Evolutionary conservation across 139 green algal genomes (phyloP).

Genomic region (Tetratostichococcus sp.): DNA sequence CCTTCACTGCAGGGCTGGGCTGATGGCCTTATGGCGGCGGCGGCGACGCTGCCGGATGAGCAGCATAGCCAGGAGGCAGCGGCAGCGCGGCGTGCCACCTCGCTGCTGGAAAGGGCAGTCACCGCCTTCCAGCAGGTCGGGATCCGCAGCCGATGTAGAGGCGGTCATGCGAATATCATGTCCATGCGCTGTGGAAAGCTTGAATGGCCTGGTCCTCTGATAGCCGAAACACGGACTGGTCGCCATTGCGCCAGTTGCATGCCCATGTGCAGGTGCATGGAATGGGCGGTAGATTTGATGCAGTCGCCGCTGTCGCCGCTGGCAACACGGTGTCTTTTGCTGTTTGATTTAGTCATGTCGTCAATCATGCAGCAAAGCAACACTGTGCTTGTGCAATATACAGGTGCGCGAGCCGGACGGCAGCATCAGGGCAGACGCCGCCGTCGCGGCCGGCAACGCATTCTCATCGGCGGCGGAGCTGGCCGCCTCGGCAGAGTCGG

Average conservation of each 20-base stretch:
- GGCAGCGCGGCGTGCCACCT: constrained; percentile 11
- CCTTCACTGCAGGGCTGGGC: background rate
- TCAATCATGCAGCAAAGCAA: background rate
- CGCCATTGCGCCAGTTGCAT: too few relatives aligned
- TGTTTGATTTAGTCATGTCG: too few relatives aligned
- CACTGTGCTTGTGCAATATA: background rate
- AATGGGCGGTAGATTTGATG: too few relatives aligned
- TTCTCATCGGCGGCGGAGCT: constrained; percentile 41
- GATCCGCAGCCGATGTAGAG: background rate
- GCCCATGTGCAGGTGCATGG: too few relatives aligned
- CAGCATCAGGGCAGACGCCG: constrained; percentile 31
- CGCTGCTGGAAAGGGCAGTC: constrained; percentile 31
- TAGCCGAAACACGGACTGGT: too few relatives aligned
- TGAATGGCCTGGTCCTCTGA: too few relatives aligned
- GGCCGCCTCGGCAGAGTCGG: background rate
- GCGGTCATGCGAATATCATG: background rate
- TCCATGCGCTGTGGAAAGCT: too few relatives aligned
- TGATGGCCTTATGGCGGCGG: background rate
- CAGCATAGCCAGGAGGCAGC: constrained; percentile 1
- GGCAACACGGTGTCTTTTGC: too few relatives aligned
- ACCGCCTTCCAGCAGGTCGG: constrained; percentile 43
- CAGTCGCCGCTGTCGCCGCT: too few relatives aligned
- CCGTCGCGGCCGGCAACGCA: constrained; percentile 49
- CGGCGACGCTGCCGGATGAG: background rate
- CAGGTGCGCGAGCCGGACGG: constrained; percentile 1